Conservation (phyloP, 148 eudicot genomes). For the Oxyria digyna region DNA sequence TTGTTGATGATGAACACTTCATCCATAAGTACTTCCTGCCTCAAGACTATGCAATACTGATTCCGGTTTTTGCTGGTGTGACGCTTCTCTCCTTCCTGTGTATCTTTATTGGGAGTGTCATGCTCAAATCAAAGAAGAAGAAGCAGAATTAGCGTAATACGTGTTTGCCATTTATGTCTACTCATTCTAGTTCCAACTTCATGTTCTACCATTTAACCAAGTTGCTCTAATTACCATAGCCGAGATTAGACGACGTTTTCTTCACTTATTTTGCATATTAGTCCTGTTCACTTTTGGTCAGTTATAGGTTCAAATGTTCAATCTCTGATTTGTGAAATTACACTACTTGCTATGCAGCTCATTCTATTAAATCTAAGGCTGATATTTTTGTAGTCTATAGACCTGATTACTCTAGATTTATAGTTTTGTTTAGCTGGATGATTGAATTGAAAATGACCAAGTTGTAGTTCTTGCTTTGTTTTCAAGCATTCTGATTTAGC, state of each 20-base stretch:
- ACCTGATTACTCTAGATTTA: not conserved
- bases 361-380: too few relatives aligned
- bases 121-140: slow-evolving; percentile 85
- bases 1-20: slow-evolving; percentile 77
- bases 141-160: slow-evolving; percentile 40
- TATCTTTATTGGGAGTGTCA: slow-evolving; percentile 64
- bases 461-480: too few relatives aligned
- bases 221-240: not conserved
- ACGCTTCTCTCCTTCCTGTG: slow-evolving; percentile 57
- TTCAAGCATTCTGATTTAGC: too few relatives aligned
- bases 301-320: not conserved
- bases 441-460: too few relatives aligned
- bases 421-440: too few relatives aligned
- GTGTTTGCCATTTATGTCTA: not conserved
- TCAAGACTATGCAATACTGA: slow-evolving; percentile 70
- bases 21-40: slow-evolving; percentile 81
- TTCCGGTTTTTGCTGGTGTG: slow-evolving; percentile 71
- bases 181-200: not conserved
- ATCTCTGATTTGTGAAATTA: not conserved
- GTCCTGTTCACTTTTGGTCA: not conserved
- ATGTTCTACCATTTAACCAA: not conserved
- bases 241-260: not conserved
- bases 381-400: too few relatives aligned
- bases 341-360: not conserved
- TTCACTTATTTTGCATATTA: not conserved